Base-by-base conservation (phyloP, 345 rosid genomes). In the Murraya koenigii region DNA sequence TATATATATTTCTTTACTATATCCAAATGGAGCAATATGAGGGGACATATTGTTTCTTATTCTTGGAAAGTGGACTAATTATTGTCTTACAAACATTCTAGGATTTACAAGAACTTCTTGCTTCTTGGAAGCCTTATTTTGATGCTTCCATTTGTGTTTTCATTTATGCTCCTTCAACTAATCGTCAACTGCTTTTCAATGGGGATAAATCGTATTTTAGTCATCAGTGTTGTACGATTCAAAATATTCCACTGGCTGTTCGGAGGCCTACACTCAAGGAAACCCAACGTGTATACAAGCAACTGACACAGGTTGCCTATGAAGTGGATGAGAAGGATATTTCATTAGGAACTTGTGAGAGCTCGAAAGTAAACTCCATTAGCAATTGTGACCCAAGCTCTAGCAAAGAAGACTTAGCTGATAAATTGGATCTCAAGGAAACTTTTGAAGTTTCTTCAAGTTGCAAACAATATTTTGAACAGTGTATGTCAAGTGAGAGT, bases 181-280 rank as follows among this genome's bases (percentile, higher is more conserved):
- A 92, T 75, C 92, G 87, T 71, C 93, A 87, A 20, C 81, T 96
- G 77, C 86, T 96, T 75, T 92, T 86, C 74, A 83, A 78, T 83
- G 98, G 92, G 60, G 89, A 89, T 77, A 92, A 87, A 84, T 89
- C 91, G 7, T 86, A 79, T 82, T 94, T 96, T 82, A 88, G 91
- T 82, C 82, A 80, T 81, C 91, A 82, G 59, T 82, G 78, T 49
- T 90, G 86, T 23, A 84, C 83, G 47, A 73, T 91, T 69, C 87
- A 87, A 58, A 87, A 86, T 58, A 77, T 94, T 77, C 97, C 97
- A 17, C 65, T 94, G 78, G 85, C 82, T 75, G 89, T 92, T 62
- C 89, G 91, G 58, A 89, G 99, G 82, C 99, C 99, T 67, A 96
- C 98, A 67, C 78, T 92, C 58, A 96, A 96, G 87, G 99, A 96